Percentiles rank a stretch among this genome's conserved stretches.
These are phyloP conservation scores for Magnusiomyces sp. DNA, from an alignment of 1,139 yeast genomes.

Conservation along the genomic window DNA sequence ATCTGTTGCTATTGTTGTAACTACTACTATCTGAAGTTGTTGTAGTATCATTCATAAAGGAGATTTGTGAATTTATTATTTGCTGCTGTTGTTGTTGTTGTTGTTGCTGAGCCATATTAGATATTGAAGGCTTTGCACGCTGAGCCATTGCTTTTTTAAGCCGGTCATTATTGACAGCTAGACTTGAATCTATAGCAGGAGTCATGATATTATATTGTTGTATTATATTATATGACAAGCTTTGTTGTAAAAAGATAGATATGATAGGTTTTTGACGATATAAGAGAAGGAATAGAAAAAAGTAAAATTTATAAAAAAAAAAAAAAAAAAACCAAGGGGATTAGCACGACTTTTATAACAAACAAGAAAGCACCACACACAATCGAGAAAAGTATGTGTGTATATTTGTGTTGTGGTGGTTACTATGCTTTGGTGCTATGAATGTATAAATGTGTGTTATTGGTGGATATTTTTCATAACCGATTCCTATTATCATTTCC, in stretches of 20 bases:
- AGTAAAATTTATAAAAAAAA: not conserved
- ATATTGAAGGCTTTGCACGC: slow-evolving; percentile 5
- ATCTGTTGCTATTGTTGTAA: not conserved
- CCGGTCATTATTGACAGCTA: slow-evolving; percentile 5
- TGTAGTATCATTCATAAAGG: not conserved
- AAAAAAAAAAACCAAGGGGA: not conserved
- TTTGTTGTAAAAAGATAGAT: not conserved
- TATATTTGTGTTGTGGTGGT: too few species aligned
- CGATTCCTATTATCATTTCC: too few species aligned
- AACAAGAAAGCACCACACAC: too few species aligned
- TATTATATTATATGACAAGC: not conserved
- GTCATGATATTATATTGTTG: not conserved
- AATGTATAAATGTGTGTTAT: too few species aligned
- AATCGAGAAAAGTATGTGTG: too few species aligned
- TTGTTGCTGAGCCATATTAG: too few species aligned
- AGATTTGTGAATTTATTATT: not conserved
- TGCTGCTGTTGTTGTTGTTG: too few species aligned
- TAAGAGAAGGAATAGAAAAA: not conserved
- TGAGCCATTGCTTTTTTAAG: slow-evolving; percentile 10
- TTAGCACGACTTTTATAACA: too few species aligned
- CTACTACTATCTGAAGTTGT: not conserved
- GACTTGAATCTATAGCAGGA: not conserved
- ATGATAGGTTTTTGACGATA: not conserved
- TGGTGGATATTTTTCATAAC: too few species aligned
- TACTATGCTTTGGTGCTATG: too few species aligned